Conservation (phyloP, 108 stramenopile species). For the Chaetoceros tenuissimus region DNA sequence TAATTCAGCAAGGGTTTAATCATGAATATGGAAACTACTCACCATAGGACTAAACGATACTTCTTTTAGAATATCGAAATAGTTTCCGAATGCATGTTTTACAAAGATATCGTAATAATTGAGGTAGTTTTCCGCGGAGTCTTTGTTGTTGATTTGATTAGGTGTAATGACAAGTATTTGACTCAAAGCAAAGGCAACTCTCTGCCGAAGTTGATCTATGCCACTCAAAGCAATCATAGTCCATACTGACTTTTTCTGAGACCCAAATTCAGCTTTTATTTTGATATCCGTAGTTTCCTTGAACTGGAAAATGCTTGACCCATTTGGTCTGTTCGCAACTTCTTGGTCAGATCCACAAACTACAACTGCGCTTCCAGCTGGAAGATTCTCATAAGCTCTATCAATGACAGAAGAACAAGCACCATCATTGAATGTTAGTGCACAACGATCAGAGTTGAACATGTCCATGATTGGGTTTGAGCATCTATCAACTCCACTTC, state of each 20-base stretch:
- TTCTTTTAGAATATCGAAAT: too few species aligned
- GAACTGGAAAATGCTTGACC: too few species aligned
- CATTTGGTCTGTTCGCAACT: conserved; percentile 22
- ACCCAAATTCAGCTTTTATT: background rate
- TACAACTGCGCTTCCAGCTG: too few species aligned
- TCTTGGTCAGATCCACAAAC: conserved; percentile 39
- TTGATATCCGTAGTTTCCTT: too few species aligned
- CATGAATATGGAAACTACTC: too few species aligned
- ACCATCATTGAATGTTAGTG: too few species aligned
- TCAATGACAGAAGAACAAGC: too few species aligned
- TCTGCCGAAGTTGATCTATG: conserved; percentile 63
- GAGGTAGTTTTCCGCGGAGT: conserved; percentile 22
- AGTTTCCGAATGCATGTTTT: conserved; percentile 70
- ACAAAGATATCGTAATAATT: conserved; percentile 64
- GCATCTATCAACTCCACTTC: too few species aligned
- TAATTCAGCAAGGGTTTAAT: too few species aligned
- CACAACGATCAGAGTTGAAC: too few species aligned
- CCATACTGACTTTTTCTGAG: conserved; percentile 33
- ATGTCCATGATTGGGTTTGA: too few species aligned
- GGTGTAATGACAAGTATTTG: conserved; percentile 38
- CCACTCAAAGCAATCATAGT: conserved; percentile 19
- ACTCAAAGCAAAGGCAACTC: conserved; percentile 65
- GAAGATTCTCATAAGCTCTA: too few species aligned
- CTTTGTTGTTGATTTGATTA: background rate
- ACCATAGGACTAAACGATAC: conserved; percentile 55